Evolutionary conservation across 345 rosid genomes (phyloP).

Genomic region (Anacardium occidentale): DNA sequence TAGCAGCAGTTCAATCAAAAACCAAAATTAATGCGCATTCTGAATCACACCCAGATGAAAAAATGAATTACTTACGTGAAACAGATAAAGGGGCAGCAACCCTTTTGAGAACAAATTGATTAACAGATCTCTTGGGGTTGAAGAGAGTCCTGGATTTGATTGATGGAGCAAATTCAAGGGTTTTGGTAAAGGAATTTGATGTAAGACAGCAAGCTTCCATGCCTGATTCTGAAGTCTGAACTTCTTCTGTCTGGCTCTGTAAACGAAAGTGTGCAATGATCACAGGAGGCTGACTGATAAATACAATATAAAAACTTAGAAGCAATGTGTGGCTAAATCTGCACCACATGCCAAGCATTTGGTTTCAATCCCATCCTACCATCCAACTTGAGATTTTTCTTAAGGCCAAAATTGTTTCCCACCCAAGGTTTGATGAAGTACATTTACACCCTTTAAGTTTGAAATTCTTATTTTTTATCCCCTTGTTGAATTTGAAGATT

Average conservation of each 20-base stretch:
- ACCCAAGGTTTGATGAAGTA: too few species aligned
- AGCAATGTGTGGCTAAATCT: constrained; percentile 23
- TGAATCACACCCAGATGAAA: constrained; percentile 7
- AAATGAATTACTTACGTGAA: constrained; percentile 40
- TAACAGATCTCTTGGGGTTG: constrained; percentile 36
- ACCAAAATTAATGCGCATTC: background rate
- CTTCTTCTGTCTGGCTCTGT: background rate
- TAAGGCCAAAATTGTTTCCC: too few species aligned
- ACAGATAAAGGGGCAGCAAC: constrained; percentile 36
- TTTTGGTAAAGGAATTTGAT: constrained; percentile 54
- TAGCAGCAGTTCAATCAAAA: background rate
- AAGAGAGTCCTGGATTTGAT: constrained; percentile 40
- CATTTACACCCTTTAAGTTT: too few species aligned
- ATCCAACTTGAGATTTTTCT: constrained; percentile 22
- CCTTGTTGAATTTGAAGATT: too few species aligned
- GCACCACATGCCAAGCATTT: constrained; percentile 39
- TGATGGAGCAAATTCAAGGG: constrained; percentile 39
- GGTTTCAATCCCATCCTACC: constrained; percentile 12
- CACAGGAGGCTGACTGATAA: background rate
- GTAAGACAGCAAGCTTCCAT: constrained; percentile 81
- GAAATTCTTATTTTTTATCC: too few species aligned
- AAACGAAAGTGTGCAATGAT: background rate
- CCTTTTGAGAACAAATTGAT: constrained; percentile 35
- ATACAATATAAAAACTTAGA: constrained; percentile 8
- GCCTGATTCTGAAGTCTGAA: background rate